These are phyloP conservation scores for Leptodermis oblonga DNA, from an alignment of 257 asterid species.

Conservation along the genomic window DNA sequence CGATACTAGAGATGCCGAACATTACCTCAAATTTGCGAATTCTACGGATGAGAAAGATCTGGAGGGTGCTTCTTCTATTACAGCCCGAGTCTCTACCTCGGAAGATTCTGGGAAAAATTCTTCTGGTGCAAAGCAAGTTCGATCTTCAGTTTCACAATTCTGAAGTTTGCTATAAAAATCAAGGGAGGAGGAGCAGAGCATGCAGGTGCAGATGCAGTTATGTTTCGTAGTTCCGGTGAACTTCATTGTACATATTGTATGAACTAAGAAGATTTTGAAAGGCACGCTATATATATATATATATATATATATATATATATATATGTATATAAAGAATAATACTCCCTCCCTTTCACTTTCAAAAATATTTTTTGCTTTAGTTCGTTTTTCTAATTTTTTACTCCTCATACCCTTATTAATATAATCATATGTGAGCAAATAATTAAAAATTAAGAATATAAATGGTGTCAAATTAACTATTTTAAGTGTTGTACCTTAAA, in stretches of 20 bases:
- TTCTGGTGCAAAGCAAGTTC: constrained; percentile 12
- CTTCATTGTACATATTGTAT: constrained; percentile 27
- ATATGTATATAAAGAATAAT: no score
- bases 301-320: no score
- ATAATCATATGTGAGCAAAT: no score
- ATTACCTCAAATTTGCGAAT: constrained; percentile 45
- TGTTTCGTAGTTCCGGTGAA: constrained; percentile 27
- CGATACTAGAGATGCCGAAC: constrained; percentile 34
- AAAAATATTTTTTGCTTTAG: no score
- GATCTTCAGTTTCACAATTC: constrained; percentile 7
- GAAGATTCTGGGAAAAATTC: constrained; percentile 8
- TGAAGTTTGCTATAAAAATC: neutral
- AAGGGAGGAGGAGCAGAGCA: constrained; percentile 37
- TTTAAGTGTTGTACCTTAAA: no score
- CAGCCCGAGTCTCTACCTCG: constrained; percentile 16
- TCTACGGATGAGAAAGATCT: constrained; percentile 46
- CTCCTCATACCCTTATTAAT: no score
- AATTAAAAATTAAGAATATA: no score
- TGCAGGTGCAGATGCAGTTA: constrained; percentile 9
- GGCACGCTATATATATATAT: neutral
- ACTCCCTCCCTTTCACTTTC: no score
- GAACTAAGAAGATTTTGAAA: neutral
- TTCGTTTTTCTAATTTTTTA: no score
- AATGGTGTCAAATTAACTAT: no score
- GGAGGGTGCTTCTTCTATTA: constrained; percentile 41